Base-by-base conservation (phyloP, 139 green algal genomes). In the Protoeuglena noctilucae region DNA sequence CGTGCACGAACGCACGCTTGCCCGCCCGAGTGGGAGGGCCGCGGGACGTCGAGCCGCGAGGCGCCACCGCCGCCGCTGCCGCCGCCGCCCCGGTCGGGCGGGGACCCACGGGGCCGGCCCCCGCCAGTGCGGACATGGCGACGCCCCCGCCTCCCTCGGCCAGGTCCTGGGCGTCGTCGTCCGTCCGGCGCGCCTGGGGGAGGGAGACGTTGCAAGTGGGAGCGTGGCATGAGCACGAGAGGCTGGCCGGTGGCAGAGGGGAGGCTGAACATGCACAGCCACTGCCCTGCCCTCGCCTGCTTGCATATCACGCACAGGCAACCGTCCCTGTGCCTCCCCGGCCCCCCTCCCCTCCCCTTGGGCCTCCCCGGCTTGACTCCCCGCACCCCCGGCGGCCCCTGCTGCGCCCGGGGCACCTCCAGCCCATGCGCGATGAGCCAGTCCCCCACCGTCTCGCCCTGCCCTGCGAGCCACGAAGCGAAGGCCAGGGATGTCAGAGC, bases 281-380 rank as follows among this genome's bases (percentile, higher is more conserved):
- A 4, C 39, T n/a, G 39, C 66, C 22, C 57, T 72, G 7, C 76
- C 12, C 76, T 61, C 5, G 68, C 57, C 70, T 93, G 77, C 67
- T 83, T 85, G 71, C 83, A 93, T 22, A 90, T 78, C 30, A 86
- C 59, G 67, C 83, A 90, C 66, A 73, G 60, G 67, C 83, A 93
- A 39, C 65, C 68, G 6, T 68, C 46, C 1, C 73, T 65, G 64
- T 93, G 83, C 4, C 27, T 48, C 25, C 41, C 29, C 49, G 17
- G 34, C 48, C 21, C 45, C 52, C 47, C 43, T 9, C 28, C 46
- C 53, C 60, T 23, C 28, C 34, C 34, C 34, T 43, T 43, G 34
- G 9, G 7, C 34, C n/a, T n/a, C n/a, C n/a, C n/a, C n/a, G n/a
- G n/a, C n/a, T n/a, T n/a, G n/a, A n/a, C n/a, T n/a, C n/a, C n/a